Conservation (phyloP, 371 early-diverging fungal species). For the Zychaea mexicana region DNA sequence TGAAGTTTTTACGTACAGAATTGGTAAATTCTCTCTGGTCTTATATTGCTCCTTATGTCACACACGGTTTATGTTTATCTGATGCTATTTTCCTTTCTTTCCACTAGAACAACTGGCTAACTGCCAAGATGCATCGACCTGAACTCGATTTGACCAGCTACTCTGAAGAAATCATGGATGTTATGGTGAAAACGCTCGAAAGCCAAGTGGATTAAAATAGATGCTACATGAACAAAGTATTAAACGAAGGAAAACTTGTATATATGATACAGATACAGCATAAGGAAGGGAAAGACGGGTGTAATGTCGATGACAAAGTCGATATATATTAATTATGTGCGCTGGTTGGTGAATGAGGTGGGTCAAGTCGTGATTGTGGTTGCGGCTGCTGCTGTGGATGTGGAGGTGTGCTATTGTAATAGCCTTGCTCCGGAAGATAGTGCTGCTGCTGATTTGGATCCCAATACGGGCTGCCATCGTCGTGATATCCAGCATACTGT, state of each 20-base stretch:
- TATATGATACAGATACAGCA: not conserved
- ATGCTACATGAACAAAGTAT: too few relatives aligned
- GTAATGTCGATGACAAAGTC: too few relatives aligned
- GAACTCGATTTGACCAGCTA: constrained; percentile 29
- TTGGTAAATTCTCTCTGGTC: constrained; percentile 33
- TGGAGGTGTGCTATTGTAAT: not conserved
- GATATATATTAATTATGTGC: not conserved
- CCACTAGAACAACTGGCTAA: constrained; percentile 32
- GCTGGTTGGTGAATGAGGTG: not conserved
- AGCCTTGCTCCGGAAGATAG: not conserved
- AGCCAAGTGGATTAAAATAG: constrained; percentile 11
- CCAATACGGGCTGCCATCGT: not conserved
- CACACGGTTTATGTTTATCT: not conserved
- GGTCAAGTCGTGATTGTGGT: not conserved
- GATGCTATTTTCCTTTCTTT: not conserved
- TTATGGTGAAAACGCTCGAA: constrained; percentile 32
- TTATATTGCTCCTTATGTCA: not conserved
- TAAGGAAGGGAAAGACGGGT: too few relatives aligned
- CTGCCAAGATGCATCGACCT: constrained; percentile 43
- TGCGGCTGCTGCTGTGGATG: too few relatives aligned
- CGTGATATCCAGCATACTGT: not conserved
- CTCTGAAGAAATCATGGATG: constrained; percentile 32
- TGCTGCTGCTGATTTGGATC: not conserved
- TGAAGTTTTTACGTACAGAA: constrained; percentile 60
- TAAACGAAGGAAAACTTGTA: too few relatives aligned